Percentiles rank a stretch among this genome's conserved stretches.
Conservation (phyloP, 106 monocot species). For the Allium cepa region DNA sequence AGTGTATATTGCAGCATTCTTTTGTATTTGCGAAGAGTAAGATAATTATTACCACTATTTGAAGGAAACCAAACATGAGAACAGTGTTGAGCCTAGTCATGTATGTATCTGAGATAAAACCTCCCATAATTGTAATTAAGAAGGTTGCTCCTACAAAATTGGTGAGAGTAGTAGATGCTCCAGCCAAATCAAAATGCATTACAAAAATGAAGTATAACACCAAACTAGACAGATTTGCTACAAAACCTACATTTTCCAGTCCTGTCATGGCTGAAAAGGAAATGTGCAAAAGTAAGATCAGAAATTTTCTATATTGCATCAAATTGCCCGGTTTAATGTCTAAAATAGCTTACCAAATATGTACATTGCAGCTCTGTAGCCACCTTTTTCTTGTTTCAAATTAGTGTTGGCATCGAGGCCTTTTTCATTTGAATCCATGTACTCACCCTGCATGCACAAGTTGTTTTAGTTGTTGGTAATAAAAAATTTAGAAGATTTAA, state of each 20-base stretch:
- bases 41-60: conserved; percentile 14
- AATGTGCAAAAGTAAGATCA: neutral
- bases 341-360: conserved; percentile 10
- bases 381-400: conserved; percentile 8
- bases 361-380: conserved; percentile 19
- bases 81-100: conserved; percentile 20
- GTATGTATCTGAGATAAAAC: conserved; percentile 18
- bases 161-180: conserved; percentile 25
- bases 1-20: neutral
- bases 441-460: conserved; percentile 5
- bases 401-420: neutral
- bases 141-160: conserved; percentile 41
- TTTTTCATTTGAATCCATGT: conserved; percentile 2
- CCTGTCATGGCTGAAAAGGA: conserved; percentile 9
- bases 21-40: neutral
- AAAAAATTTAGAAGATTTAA: neutral
- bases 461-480: neutral
- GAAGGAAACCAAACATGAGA: conserved; percentile 6
- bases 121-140: conserved; percentile 18
- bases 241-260: conserved; percentile 24
- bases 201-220: conserved; percentile 16
- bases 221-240: conserved; percentile 7
- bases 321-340: neutral
- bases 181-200: conserved; percentile 26
- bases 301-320: neutral